Percentiles rank a stretch among this genome's conserved stretches.
These are phyloP conservation scores for Liquidambar formosana DNA, from an alignment of 164 flowering plant species.

Conservation along the genomic window DNA sequence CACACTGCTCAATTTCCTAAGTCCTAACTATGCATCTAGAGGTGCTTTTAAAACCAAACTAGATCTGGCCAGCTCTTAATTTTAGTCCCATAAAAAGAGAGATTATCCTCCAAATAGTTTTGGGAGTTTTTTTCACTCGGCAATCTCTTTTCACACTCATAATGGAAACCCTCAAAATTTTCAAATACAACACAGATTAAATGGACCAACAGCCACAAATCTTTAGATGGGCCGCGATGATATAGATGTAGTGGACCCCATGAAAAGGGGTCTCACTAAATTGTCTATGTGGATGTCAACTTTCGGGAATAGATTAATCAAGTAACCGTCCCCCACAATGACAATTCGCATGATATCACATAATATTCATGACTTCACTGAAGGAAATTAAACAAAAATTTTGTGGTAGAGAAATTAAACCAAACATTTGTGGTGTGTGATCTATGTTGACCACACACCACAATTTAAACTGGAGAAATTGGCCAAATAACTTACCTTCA, in stretches of 20 bases:
- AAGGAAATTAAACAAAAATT: slow-evolving; percentile 1
- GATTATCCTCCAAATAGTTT: too few relatives aligned
- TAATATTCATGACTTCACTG: not conserved
- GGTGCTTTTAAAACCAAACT: too few relatives aligned
- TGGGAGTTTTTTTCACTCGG: too few relatives aligned
- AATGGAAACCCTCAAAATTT: not conserved
- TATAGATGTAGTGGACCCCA: not conserved
- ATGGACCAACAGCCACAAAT: not conserved
- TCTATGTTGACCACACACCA: not conserved
- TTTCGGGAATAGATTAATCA: not conserved
- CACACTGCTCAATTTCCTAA: too few relatives aligned
- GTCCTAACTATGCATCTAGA: too few relatives aligned
- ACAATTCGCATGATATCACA: not conserved
- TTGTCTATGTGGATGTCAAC: too few relatives aligned
- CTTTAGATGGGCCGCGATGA: not conserved
- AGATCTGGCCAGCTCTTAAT: too few relatives aligned
- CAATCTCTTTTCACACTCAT: too few relatives aligned
- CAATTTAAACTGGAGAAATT: not conserved
- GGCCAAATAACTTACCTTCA: slow-evolving; percentile 17
- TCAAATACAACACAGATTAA: not conserved
- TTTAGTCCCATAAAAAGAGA: too few relatives aligned
- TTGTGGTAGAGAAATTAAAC: slow-evolving; percentile 18
- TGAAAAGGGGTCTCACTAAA: not conserved
- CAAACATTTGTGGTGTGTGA: slow-evolving; percentile 8
- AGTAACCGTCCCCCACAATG: not conserved